Evolutionary conservation across 2,329 filamentous ascomycete genomes (phyloP), one percentile per base, ranked within the genome.

Genomic region (Fusarium coicis): DNA sequence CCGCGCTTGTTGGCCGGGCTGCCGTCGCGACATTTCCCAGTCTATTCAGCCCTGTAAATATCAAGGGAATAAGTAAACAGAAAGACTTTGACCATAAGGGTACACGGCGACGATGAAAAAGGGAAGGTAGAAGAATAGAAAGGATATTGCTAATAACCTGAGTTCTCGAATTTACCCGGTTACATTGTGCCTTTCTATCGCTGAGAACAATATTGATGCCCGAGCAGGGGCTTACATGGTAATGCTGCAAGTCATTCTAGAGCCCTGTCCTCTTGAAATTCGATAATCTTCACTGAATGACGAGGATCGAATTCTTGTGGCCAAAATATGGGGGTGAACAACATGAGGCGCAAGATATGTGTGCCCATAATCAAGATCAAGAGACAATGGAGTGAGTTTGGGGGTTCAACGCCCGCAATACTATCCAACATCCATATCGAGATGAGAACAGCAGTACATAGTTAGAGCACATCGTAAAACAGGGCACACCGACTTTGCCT

Each of bases 401-500:
- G 59, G 64, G 69, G 68, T 62, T 54, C 40, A 54, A 47, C 64
- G 54, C 58, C 59, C 59, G 60, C 32, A 37, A 57, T 26, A 21
- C 21, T 63, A 39, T 39, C n/a, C 14, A 47, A 43, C 40, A 59
- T 61, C 11, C 43, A 49, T 42, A 56, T 58, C 59, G 55, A 63
- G 37, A 52, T 52, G 43, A 23, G 23, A 19, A 37, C 19, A 30
- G 55, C 42, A n/a, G n/a, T 30, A 10, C 10, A 30, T 16, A 28
- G 9, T 5, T 21, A 46, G 28, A 37, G 21, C 37, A 40, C 21
- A 66, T 54, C 44, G 61, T 30, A 43, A 47, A 47, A 50, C n/a
- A 66, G 32, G 42, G 30, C 43, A 72, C 68, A 72, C 69, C 69
- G 68, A 72, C 69, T 72, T 57, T 63, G 42, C 53, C 62, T 68